Percentiles rank a stretch among this genome's conserved stretches.
These are phyloP conservation scores for Penicillium cataractarum DNA, from an alignment of 495 filamentous ascomycete genomes.

Conservation along the genomic window DNA sequence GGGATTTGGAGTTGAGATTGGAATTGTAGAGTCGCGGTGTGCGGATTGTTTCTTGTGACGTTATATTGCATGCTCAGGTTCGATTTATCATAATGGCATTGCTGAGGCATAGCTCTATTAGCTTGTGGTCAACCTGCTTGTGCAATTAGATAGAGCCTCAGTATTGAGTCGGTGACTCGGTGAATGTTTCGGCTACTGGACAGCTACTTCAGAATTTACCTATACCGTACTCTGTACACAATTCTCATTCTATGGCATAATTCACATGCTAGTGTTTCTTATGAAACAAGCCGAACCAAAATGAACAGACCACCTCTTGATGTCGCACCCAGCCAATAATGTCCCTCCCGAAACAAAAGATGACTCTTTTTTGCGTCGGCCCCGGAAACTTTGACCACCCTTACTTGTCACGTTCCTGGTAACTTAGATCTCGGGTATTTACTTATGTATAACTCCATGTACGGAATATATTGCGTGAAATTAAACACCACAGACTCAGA, in stretches of 20 bases:
- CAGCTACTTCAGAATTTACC: neutral
- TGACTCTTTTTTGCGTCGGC: neutral
- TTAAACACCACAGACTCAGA: conserved; percentile 8
- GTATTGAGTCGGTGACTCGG: too few relatives aligned
- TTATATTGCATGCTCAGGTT: neutral
- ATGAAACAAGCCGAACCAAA: neutral
- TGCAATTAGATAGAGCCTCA: neutral
- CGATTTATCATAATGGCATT: neutral
- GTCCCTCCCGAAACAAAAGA: neutral
- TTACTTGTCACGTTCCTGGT: conserved; percentile 16
- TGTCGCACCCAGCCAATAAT: conserved; percentile 5
- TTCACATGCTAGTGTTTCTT: neutral
- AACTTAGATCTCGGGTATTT: conserved; percentile 12
- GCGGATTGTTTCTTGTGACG: neutral
- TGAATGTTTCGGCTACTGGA: neutral
- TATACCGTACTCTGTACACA: neutral
- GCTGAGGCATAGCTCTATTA: neutral
- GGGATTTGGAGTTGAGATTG: neutral
- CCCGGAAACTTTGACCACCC: neutral
- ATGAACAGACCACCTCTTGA: conserved; percentile 19
- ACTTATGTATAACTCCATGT: conserved; percentile 8
- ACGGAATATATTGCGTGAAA: neutral
- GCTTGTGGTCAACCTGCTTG: neutral
- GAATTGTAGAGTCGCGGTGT: conserved; percentile 4
- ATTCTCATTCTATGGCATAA: neutral